Conservation (phyloP, 495 filamentous ascomycete species). For the Hypomontagnella submonticulosa region DNA sequence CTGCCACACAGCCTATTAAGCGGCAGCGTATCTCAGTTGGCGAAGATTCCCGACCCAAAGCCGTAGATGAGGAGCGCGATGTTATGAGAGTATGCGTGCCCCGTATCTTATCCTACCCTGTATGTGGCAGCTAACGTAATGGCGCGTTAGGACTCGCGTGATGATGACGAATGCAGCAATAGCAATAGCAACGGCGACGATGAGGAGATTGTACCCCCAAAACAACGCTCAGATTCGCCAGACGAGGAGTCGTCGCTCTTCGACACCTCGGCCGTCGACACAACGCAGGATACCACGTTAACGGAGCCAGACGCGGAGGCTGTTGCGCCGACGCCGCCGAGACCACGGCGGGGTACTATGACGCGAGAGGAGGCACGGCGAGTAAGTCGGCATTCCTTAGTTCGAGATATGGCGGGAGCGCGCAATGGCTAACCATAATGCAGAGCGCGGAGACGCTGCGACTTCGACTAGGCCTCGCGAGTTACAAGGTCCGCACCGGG, state of each 20-base stretch:
- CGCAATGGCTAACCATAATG: constrained; percentile 9
- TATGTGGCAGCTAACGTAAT: constrained; percentile 5
- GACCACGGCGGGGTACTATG: constrained; percentile 35
- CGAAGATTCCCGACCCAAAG: constrained; percentile 1
- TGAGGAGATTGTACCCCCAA: constrained; percentile 13
- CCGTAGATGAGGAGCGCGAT: neutral
- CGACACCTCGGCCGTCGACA: constrained; percentile 51
- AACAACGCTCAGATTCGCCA: constrained; percentile 39
- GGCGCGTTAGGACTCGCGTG: constrained; percentile 14
- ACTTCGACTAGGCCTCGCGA: constrained; percentile 61
- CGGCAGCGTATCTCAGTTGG: constrained; percentile 31
- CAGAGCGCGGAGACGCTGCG: constrained; percentile 63
- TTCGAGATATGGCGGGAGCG: neutral
- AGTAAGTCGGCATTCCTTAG: constrained; percentile 41
- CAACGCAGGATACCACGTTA: constrained; percentile 51
- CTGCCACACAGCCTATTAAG: constrained; percentile 24
- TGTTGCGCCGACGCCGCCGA: constrained; percentile 14
- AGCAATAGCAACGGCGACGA: constrained; percentile 15
- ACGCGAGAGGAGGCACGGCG: constrained; percentile 57
- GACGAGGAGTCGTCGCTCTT: constrained; percentile 51
- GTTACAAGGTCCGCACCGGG: constrained; percentile 64
- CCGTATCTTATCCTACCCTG: neutral
- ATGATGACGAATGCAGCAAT: constrained; percentile 3
- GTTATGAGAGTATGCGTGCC: constrained; percentile 7
- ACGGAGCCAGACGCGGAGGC: constrained; percentile 53